Conservation (phyloP, 2,329 filamentous ascomycete species). For the Phaeosphaeriaceae sp. region DNA sequence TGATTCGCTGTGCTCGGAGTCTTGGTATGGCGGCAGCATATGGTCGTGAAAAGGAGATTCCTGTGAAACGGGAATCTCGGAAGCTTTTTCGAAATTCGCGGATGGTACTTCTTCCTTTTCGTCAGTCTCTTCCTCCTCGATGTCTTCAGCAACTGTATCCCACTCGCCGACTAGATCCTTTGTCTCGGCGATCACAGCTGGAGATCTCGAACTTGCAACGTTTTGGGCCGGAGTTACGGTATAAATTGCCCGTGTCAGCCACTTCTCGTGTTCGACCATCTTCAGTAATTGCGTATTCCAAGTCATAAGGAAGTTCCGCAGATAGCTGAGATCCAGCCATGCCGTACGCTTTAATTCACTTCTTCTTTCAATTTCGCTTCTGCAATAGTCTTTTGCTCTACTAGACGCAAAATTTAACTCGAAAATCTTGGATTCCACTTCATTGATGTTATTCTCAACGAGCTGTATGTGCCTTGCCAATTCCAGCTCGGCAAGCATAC, state of each 20-base stretch:
- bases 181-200: too few relatives aligned
- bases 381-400: not conserved
- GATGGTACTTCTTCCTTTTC: too few relatives aligned
- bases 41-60: not conserved
- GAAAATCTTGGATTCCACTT: constrained; percentile 21
- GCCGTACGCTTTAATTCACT: constrained; percentile 17
- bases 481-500: constrained; percentile 24
- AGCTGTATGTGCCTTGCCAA: constrained; percentile 11
- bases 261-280: constrained; percentile 13
- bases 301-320: constrained; percentile 19
- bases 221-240: too few relatives aligned
- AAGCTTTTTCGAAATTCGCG: too few relatives aligned
- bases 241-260: not conserved
- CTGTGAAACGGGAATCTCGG: too few relatives aligned
- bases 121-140: too few relatives aligned
- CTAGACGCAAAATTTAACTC: constrained; percentile 11
- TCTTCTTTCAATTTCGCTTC: constrained; percentile 7
- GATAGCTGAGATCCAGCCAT: constrained; percentile 25
- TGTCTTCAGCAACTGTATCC: too few relatives aligned
- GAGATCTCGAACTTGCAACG: too few relatives aligned
- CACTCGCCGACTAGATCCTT: too few relatives aligned
- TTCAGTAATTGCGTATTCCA: constrained; percentile 25
- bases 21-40: not conserved
- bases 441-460: constrained; percentile 17
- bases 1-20: not conserved